Evolutionary conservation across 139 green algal genomes (phyloP), one percentile per base, ranked within the genome.

Genomic region (Chlorella sorokiniana): DNA sequence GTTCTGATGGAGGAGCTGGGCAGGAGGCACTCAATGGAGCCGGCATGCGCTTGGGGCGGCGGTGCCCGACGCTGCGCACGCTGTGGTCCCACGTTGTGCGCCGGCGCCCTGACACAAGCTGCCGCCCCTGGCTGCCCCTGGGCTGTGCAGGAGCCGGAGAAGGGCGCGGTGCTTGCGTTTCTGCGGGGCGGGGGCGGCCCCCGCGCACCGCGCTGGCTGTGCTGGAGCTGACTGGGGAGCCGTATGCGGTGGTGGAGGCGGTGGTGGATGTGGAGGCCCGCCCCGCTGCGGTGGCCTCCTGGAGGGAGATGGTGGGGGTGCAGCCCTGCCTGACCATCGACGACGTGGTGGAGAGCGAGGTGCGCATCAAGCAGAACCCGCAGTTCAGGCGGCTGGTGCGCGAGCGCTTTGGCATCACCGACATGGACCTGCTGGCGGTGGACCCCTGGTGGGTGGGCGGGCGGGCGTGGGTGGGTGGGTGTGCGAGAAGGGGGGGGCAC

Each of bases 321-420:
- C 91, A 96, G 65, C 90, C 91, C 0, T 91, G 90, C 61, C 85
- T 91, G 44, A 92, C 86, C 5, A 86, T 91, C 29, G 91, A 94
- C 45, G 93, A 97, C 77, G 91, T 87, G 81, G 22, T 87, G 33
- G 79, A 93, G 22, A 88, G 89, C 1, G 93, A 97, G 89, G 81
- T 73, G 14, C 82, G 91, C 67, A 84, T 94, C 33, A 90, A 91
- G 79, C 54, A 73, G 16, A 87, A 93, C 75, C 31, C 64, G 0
- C 37, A 68, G 25, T 78, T 95, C 22, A 33, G 44, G 44, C 59
- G 78, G 61, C 70, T 95, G 40, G 63, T 97, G 76, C 41, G 18
- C 27, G 83, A 94, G 48, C 91, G 90, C 16, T 96, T 95, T 71
- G 85, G 88, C 72, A 89, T 95, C 69, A 90, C 76, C 10, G 81